Conservation (phyloP, 192 early-diverging fungal species). For the Glomus cerebriforme region DNA sequence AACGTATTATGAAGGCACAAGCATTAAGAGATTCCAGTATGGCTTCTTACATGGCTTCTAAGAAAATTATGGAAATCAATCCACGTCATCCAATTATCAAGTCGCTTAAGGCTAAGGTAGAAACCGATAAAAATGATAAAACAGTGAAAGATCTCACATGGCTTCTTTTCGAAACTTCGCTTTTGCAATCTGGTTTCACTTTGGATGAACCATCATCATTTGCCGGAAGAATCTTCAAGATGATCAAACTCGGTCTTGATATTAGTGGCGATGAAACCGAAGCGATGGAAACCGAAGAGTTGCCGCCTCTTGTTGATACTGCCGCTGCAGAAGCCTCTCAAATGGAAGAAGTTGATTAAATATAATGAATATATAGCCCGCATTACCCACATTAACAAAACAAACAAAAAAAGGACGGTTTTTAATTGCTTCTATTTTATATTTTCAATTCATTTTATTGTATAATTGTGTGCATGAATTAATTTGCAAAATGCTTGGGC, state of each 20-base stretch:
- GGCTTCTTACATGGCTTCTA: slow-evolving; percentile 99
- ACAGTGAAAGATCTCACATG: slow-evolving; percentile 96
- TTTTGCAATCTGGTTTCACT: slow-evolving; percentile 96
- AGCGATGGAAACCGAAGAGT: slow-evolving; percentile 9
- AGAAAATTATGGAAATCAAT: slow-evolving; percentile 99
- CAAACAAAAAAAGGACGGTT: background rate
- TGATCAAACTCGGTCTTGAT: slow-evolving; percentile 97
- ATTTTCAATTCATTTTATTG: too few relatives aligned
- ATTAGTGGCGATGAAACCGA: slow-evolving; percentile 80
- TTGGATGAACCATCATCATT: slow-evolving; percentile 96
- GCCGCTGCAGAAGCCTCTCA: slow-evolving; percentile 15
- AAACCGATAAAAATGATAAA: slow-evolving; percentile 97
- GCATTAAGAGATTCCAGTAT: slow-evolving; percentile 98
- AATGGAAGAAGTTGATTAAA: slow-evolving; percentile 32
- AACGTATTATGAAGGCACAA: slow-evolving; percentile 99
- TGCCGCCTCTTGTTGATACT: background rate
- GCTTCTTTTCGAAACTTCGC: slow-evolving; percentile 93
- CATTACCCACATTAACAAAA: background rate
- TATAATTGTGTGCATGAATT: too few relatives aligned
- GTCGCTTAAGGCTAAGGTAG: slow-evolving; percentile 90
- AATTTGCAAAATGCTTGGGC: too few relatives aligned
- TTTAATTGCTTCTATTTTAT: background rate
- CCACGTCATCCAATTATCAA: slow-evolving; percentile 93
- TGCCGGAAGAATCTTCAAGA: slow-evolving; percentile 94
- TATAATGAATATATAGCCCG: background rate